Evolutionary conservation across 1,284 basidiomycete species (phyloP).

Genomic region (Moesziomyces globuligerus): DNA sequence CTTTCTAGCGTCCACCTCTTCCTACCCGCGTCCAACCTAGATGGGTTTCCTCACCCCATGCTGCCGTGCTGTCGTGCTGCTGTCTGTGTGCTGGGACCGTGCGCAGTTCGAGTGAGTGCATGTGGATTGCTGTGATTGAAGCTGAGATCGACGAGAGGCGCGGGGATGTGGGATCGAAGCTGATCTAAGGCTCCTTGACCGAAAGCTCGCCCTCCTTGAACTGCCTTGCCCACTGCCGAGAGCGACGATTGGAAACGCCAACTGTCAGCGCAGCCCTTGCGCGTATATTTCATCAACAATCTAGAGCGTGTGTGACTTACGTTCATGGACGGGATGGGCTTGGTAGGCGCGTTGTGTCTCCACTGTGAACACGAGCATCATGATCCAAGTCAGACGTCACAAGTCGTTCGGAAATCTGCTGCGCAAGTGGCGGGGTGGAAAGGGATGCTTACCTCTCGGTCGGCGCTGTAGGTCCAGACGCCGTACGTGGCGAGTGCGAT

Average conservation of each 20-base stretch:
- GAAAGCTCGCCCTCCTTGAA: constrained; percentile 64
- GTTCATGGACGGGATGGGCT: constrained; percentile 60
- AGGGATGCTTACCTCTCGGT: constrained; percentile 71
- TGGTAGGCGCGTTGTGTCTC: constrained; percentile 63
- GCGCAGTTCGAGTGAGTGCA: constrained; percentile 3
- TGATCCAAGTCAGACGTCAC: constrained; percentile 4
- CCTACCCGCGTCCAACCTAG: too few relatives aligned
- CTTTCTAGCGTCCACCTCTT: too few relatives aligned
- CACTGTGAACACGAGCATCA: constrained; percentile 41
- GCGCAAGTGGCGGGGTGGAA: too few relatives aligned
- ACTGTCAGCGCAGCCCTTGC: too few relatives aligned
- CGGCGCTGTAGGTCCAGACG: constrained; percentile 70
- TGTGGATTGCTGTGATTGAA: neutral
- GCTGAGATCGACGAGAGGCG: neutral
- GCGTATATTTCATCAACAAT: too few relatives aligned
- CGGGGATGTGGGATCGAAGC: neutral
- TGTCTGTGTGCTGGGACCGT: too few relatives aligned
- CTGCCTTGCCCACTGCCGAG: constrained; percentile 61
- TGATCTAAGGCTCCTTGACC: constrained; percentile 58
- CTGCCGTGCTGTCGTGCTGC: too few relatives aligned
- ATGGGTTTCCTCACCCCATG: too few relatives aligned
- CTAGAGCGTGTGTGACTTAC: constrained; percentile 51
- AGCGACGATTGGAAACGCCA: too few relatives aligned
- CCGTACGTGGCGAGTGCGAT: constrained; percentile 70
- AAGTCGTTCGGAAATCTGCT: too few relatives aligned